Base-by-base conservation (phyloP, 345 rosid genomes). In the Cardamine chenopodiifolia region DNA sequence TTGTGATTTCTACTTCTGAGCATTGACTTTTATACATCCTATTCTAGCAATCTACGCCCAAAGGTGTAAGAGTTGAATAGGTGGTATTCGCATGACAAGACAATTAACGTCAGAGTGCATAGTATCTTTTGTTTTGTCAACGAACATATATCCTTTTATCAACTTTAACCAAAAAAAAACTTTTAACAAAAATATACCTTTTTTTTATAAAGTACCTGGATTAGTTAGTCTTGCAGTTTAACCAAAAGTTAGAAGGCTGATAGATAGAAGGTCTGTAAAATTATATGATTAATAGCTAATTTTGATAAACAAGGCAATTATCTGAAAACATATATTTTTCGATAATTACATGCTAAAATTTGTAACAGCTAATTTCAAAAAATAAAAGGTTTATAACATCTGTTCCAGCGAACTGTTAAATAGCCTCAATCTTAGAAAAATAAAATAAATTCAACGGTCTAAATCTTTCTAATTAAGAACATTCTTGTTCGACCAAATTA, bases 401-500 rank as follows among this genome's bases (percentile, higher is more conserved):
- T 60, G 20, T 19, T 35, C 68, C 14, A 62, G 29, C 52, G 6
- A 72, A 63, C 55, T 28, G 18, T 23, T 23, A 32, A 63, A 22
- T 7, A 23, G 22, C 37, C 42, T 35, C 17, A 14, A 20, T 17
- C 39, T 34, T 34, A 34, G 39, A 34, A 37, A 13, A 42, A 42
- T 1, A 42, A 39, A 39, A 11, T 3, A 34, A 12, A 40, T 40
- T 13, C 8, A 65, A 25, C 19, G 28, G 34, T 40, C 45, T 39
- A 14, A n/a, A 25, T 26, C 20, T 49, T 67, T 68, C 56, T 59
- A 67, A 35, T 8, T 23, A 37, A 65, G 45, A 58, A 67, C 68
- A 58, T 49, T 67, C 68, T 19, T 49, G 72, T 25, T 74, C 66
- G 68, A 44, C 26, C 62, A 68, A 65, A 61, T 29, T 57, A 66